Evolutionary conservation across 2,329 filamentous ascomycete genomes (phyloP).

Genomic region (Pestalotiopsis sp.): DNA sequence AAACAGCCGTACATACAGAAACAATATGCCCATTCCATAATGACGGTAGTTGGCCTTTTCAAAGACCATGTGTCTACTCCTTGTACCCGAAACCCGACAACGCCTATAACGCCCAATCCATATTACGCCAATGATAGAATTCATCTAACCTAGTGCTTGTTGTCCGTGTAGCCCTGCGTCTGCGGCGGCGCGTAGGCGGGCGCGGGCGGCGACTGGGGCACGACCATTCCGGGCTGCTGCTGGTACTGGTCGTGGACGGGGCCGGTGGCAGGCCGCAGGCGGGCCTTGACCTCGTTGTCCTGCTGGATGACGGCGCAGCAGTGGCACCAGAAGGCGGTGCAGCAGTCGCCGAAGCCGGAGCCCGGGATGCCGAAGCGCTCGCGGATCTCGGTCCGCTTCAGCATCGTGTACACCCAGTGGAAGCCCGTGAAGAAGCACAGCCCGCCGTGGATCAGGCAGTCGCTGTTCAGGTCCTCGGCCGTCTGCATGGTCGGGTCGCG

Average conservation of each 20-base stretch:
- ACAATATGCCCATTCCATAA: no score
- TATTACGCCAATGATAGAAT: background rate
- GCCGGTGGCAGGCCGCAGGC: conserved; percentile 25
- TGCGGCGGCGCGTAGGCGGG: background rate
- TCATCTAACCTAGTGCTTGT: background rate
- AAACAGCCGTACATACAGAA: no score
- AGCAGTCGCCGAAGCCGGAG: conserved; percentile 41
- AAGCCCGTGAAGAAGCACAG: conserved; percentile 28
- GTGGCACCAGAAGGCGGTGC: conserved; percentile 31
- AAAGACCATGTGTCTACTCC: background rate
- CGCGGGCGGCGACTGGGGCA: conserved; percentile 22
- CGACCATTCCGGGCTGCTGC: conserved; percentile 38
- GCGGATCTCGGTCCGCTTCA: conserved; percentile 45
- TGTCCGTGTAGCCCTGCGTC: conserved; percentile 9
- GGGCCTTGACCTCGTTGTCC: conserved; percentile 51
- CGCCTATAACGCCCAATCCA: background rate
- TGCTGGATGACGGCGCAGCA: conserved; percentile 61
- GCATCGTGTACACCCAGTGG: conserved; percentile 37
- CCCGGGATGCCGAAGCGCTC: conserved; percentile 46
- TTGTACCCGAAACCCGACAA: background rate
- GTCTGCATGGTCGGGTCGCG: conserved; percentile 29
- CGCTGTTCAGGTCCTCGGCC: conserved; percentile 28
- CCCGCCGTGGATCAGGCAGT: conserved; percentile 28
- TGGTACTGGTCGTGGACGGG: conserved; percentile 36
- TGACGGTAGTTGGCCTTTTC: no score